Evolutionary conservation across 2,329 filamentous ascomycete genomes (phyloP).

Genomic region (Arthrobotrys musiformis): DNA sequence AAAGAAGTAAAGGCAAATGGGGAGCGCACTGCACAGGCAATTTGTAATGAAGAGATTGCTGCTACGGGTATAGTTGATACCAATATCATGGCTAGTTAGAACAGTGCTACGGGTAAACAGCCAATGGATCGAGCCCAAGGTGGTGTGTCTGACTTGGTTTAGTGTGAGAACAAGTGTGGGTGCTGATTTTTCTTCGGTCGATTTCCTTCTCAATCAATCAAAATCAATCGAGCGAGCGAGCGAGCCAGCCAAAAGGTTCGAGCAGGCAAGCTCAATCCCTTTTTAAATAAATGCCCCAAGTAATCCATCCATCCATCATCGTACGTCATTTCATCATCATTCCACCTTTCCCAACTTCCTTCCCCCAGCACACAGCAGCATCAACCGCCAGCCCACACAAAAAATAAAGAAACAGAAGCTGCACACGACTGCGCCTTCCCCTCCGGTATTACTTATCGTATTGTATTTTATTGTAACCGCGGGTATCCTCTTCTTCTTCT

Average conservation of each 20-base stretch:
- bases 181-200: background rate
- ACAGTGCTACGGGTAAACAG: constrained; percentile 3
- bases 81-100: background rate
- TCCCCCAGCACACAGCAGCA: too few species aligned
- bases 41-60: constrained; percentile 22
- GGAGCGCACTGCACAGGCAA: background rate
- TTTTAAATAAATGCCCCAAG: constrained; percentile 39
- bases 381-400: background rate
- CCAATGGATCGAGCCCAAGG: constrained; percentile 13
- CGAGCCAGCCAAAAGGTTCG: too few species aligned
- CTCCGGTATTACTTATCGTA: background rate
- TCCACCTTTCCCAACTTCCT: constrained; percentile 45
- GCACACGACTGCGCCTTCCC: background rate
- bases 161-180: constrained; percentile 21
- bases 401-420: too few species aligned
- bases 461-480: constrained; percentile 8
- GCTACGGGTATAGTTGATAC: background rate
- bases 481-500: constrained; percentile 2
- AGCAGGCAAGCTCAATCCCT: too few species aligned
- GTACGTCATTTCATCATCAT: constrained; percentile 56
- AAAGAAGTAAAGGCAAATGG: background rate
- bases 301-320: constrained; percentile 26
- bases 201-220: background rate
- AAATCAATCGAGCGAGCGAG: too few species aligned
- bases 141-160: constrained; percentile 2